Evolutionary conservation across 2,329 filamentous ascomycete genomes (phyloP), one percentile per base, ranked within the genome.

Genomic region (Fonsecaea nubica): DNA sequence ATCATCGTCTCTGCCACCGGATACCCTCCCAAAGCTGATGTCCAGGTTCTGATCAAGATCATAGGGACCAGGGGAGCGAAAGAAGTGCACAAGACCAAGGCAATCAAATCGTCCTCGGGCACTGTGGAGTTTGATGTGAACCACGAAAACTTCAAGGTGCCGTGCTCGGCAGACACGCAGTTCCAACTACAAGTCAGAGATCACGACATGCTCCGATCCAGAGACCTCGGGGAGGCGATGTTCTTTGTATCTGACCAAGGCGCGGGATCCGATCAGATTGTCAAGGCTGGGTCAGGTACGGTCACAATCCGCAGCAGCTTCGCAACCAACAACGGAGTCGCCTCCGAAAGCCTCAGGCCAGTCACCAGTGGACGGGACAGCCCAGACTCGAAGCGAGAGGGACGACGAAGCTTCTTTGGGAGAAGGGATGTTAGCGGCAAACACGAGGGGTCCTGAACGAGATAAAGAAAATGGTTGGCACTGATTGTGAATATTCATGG

Each of bases 161-260:
- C 85, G 10, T 96, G 93, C 79, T 86, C 89, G 0, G 89, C 94
- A 1, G 94, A 97, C 73, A 85, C 91, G 25, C 89, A 92, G 75
- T 98, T 97, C 85, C 91, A 92, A 76, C 77, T 99, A 68, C 86
- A 91, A 69, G 93, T 93, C 68, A 93, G 93, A 76, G 90, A 93
- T 73, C 92, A 97, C 75, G 87, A 91, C 74, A 91, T 89, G 0
- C 94, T 98, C 75, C 90, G 92, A 59, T 90, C 88, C 65, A 92
- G 96, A 76, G 90, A 93, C 63, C 85, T 99, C 0, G 95, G 95
- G 61, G 93, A 98, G 75, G 87, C 87, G 4, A 77, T 90, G n/a
- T 96, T 97, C 80, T 93, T 96, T 76, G 87, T 99, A n/a, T 92
- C 94, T 70, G 94, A 99, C 76, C 85, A 87, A 70, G 83, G 85